A percentile compares a stretch with the other conserved stretches of the same genome.
phyloP scores from a whole-genome alignment of 176 grass and related monocot species.

The Luzula sylvatica region DNA sequence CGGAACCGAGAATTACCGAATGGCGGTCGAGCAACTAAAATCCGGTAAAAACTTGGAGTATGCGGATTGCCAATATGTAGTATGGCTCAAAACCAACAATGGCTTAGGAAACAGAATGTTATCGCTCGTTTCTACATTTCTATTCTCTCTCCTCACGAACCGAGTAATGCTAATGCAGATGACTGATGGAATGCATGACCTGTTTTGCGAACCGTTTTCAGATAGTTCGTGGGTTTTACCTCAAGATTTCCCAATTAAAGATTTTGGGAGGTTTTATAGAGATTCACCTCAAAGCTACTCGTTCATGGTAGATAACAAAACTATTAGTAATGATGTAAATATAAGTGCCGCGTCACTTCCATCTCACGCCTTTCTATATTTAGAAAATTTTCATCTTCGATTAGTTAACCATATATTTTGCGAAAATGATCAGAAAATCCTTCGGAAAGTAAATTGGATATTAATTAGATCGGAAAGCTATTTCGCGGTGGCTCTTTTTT shows the following conservation, averaged over 20 bases:
- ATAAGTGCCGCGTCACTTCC: neutral
- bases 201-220: conserved; percentile 28
- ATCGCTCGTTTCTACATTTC: conserved; percentile 11
- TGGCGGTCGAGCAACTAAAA: conserved; percentile 10
- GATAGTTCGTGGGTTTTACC: conserved; percentile 46
- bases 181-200: conserved; percentile 11
- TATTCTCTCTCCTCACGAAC: conserved; percentile 19
- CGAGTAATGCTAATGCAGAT: conserved; percentile 1
- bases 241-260: neutral
- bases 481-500: conserved; percentile 41
- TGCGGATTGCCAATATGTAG: too few species aligned
- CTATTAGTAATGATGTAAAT: conserved; percentile 9
- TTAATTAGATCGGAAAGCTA: conserved; percentile 29
- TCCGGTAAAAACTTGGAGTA: neutral
- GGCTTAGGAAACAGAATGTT: neutral
- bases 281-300: neutral
- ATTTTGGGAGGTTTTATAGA: neutral
- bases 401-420: conserved; percentile 46
- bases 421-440: conserved; percentile 40
- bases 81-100: conserved; percentile 4
- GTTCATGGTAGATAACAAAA: conserved; percentile 10
- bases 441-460: conserved; percentile 47
- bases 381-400: conserved; percentile 14
- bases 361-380: conserved; percentile 3
- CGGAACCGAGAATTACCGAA: conserved; percentile 2